Evolutionary conservation across 73 alveolate species (phyloP).

Genomic region (Symbiodinium natans): DNA sequence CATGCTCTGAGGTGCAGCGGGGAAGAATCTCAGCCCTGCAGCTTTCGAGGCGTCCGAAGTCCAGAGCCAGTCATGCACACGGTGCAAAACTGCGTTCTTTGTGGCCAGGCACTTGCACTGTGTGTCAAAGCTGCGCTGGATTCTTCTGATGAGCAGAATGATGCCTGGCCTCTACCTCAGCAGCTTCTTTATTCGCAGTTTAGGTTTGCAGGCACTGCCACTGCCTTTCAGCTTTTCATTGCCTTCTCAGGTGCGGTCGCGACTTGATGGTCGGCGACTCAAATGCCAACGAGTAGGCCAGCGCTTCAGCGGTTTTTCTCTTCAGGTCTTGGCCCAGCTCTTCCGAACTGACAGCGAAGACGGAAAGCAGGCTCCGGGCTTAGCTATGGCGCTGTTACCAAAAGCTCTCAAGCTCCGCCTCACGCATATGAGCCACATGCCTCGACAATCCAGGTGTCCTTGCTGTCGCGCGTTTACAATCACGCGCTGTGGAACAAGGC

Average conservation of each 20-base stretch:
- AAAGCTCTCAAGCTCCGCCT: too few relatives aligned
- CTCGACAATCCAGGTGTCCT: constrained; percentile 45
- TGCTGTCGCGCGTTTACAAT: constrained; percentile 79
- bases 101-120: constrained; percentile 30
- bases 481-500: constrained; percentile 94
- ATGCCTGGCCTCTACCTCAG: constrained; percentile 43
- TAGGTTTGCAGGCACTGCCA: too few relatives aligned
- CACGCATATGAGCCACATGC: too few relatives aligned
- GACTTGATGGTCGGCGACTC: constrained; percentile 30
- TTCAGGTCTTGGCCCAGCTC: constrained; percentile 82
- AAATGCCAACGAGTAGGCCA: background rate
- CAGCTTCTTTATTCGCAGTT: too few relatives aligned
- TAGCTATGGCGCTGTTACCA: background rate
- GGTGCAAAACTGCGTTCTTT: background rate
- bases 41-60: constrained; percentile 44
- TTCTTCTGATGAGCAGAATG: constrained; percentile 75
- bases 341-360: constrained; percentile 52
- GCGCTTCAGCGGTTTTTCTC: background rate
- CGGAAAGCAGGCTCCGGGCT: constrained; percentile 17
- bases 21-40: constrained; percentile 23
- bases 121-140: constrained; percentile 81
- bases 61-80: too few relatives aligned
- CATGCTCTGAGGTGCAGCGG: background rate
- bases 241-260: constrained; percentile 29
- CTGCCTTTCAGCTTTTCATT: too few relatives aligned